These are phyloP conservation scores for Otatea glauca DNA, from an alignment of 176 grass and related monocot genomes.

Conservation along the genomic window DNA sequence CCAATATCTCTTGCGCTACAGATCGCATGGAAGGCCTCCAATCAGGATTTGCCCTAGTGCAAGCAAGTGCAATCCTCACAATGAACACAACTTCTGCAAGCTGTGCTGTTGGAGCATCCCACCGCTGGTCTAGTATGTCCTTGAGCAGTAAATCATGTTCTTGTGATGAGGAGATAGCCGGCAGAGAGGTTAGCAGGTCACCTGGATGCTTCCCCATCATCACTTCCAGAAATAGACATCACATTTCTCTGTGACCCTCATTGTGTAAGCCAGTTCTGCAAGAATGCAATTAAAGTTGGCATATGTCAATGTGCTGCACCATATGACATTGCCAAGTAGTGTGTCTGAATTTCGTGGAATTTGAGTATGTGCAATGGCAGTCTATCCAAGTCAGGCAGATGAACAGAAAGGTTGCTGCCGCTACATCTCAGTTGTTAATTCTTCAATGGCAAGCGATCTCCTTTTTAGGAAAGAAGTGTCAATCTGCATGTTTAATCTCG, in stretches of 20 bases:
- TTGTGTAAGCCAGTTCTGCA: conserved; percentile 92
- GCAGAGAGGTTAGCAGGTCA: conserved; percentile 64
- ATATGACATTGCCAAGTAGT: background rate
- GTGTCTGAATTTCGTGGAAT: background rate
- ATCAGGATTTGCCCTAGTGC: conserved; percentile 63
- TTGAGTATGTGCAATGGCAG: background rate
- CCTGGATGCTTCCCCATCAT: conserved; percentile 93
- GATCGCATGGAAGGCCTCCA: conserved; percentile 79
- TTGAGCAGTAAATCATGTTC: conserved; percentile 66
- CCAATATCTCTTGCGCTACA: conserved; percentile 76
- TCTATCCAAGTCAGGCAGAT: background rate
- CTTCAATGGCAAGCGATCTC: background rate
- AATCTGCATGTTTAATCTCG: background rate
- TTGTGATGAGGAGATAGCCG: conserved; percentile 48
- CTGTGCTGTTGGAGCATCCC: conserved; percentile 61
- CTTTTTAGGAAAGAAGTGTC: background rate
- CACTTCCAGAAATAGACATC: conserved; percentile 81
- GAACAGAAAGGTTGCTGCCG: background rate
- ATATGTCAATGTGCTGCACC: conserved; percentile 6
- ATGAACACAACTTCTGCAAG: conserved; percentile 86
- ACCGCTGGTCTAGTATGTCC: conserved; percentile 68
- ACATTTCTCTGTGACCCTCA: conserved; percentile 86
- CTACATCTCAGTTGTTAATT: background rate
- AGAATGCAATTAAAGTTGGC: background rate
- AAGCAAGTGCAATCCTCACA: conserved; percentile 69